Percentiles rank a stretch among this genome's conserved stretches.
phyloP scores from a whole-genome alignment of 805 yeast genomes.

The Wickerhamiella nectarea region DNA sequence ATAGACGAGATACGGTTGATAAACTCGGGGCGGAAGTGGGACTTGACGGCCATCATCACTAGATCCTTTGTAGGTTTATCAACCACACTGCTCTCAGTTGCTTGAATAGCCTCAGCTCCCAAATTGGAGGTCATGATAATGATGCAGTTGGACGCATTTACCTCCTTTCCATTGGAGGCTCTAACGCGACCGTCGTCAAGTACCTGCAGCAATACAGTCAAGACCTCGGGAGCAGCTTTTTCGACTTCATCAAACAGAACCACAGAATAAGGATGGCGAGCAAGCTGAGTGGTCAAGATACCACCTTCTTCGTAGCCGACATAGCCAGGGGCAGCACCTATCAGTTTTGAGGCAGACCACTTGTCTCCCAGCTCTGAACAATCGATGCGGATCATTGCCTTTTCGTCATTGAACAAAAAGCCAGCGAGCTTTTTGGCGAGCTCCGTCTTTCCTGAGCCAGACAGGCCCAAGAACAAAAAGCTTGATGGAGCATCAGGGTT shows the following conservation, averaged over 20 bases:
- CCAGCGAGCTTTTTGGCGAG: slow-evolving; percentile 94
- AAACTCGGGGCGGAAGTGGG: slow-evolving; percentile 95
- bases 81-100: slow-evolving; percentile 44
- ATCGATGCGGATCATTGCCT: slow-evolving; percentile 93
- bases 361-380: slow-evolving; percentile 94
- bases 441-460: slow-evolving; percentile 98
- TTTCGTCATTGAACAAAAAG: slow-evolving; percentile 88
- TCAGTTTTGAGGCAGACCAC: slow-evolving; percentile 83
- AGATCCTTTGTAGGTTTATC: slow-evolving; percentile 54
- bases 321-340: slow-evolving; percentile 96
- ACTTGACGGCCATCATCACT: slow-evolving; percentile 73
- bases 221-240: slow-evolving; percentile 95
- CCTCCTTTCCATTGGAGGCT: slow-evolving; percentile 83
- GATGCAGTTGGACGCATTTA: slow-evolving; percentile 84
- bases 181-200: slow-evolving; percentile 95
- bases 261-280: slow-evolving; percentile 92
- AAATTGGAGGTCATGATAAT: slow-evolving; percentile 94
- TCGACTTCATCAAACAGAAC: slow-evolving; percentile 93
- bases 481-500: slow-evolving; percentile 96
- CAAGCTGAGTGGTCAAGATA: slow-evolving; percentile 77
- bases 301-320: slow-evolving; percentile 98
- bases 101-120: slow-evolving; percentile 81
- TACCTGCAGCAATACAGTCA: slow-evolving; percentile 81
- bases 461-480: slow-evolving; percentile 83
- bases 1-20: slow-evolving; percentile 89